Evolutionary conservation across 2,329 filamentous ascomycete species (phyloP), one percentile per base, ranked within the genome.

Genomic region (Rutstroemia sp.): DNA sequence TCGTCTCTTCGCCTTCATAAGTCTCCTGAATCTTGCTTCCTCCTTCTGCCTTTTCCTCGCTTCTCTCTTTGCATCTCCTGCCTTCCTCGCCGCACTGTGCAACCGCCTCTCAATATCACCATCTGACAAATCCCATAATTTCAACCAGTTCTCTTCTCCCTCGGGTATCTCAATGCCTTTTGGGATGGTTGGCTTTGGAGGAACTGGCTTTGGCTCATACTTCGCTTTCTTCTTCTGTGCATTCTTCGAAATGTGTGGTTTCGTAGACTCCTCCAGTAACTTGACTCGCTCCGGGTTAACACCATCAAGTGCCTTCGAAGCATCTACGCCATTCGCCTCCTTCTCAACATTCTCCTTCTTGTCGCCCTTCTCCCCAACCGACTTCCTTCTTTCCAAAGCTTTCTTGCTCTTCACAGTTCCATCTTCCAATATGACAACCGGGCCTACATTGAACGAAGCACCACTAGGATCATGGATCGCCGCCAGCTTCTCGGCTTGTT

Each of bases 111-210:
- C 55, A 21, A 70, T 59, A 17, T 68, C 61, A 21, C 64, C 59
- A 56, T 71, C 68, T 5, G 61, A 57, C n/a, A 70, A 60, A 60
- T 71, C 68, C 67, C 68, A 71, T 34, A 70, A 51, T 2, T 58
- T 60, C 51, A 70, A 58, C 48, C 64, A 66, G 58, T 71, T 62
- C 49, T 68, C 62, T 56, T 71, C 69, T 17, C 61, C 67, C 16
- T 67, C 65, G 5, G 66, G 65, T 12, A 68, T 48, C 6, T 25
- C 54, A 39, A 67, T 60, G 21, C 61, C 59, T 17, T 66, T 60
- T 8, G 69, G 68, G 45, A 69, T 61, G 21, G 61, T 55, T n/a
- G 68, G 65, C 44, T 57, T 65, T 14, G 65, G 60, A 9, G 62
- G 63, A 16, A 61, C 36, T 12, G 51, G 48, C 38, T 56, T 55